Percentiles rank a stretch among this genome's conserved stretches.
Evolutionary conservation across 2,329 filamentous ascomycete species (phyloP).

Genomic region (Penicillium sp.): DNA sequence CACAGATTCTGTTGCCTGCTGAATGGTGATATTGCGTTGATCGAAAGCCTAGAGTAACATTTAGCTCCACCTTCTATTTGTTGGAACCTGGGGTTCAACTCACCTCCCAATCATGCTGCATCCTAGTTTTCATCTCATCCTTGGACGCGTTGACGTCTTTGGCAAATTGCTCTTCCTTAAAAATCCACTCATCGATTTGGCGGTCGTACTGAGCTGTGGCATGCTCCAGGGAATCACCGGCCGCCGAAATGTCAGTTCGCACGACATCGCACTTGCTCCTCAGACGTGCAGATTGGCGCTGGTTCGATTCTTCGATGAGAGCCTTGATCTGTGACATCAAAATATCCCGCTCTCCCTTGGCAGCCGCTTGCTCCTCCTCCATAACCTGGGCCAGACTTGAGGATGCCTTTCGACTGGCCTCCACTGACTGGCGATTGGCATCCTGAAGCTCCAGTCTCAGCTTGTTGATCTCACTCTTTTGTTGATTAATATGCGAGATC

Average conservation of each 20-base stretch:
- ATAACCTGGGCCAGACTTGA: constrained; percentile 62
- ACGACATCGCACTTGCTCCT: constrained; percentile 57
- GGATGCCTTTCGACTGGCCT: constrained; percentile 63
- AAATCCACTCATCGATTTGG: constrained; percentile 69
- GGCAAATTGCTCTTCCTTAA: constrained; percentile 62
- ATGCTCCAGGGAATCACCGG: constrained; percentile 59
- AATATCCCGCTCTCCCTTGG: constrained; percentile 65
- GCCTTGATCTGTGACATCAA: constrained; percentile 69
- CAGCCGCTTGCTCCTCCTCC: constrained; percentile 67
- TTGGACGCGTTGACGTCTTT: constrained; percentile 66
- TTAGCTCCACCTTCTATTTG: constrained; percentile 19
- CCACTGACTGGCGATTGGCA: constrained; percentile 62
- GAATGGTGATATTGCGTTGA: constrained; percentile 74
- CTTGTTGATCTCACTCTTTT: constrained; percentile 68
- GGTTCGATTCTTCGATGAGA: constrained; percentile 69
- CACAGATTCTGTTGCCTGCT: constrained; percentile 75
- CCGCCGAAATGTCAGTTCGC: constrained; percentile 58
- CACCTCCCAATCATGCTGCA: constrained; percentile 82
- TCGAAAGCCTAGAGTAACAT: constrained; percentile 55
- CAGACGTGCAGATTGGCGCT: constrained; percentile 67
- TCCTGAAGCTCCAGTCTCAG: constrained; percentile 66
- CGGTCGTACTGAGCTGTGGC: constrained; percentile 61
- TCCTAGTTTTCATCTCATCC: constrained; percentile 70
- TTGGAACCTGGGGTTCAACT: constrained; percentile 24
- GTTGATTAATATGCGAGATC: constrained; percentile 64